Base-by-base conservation (phyloP, 1,284 basidiomycete species). In the Anthracocystis walkeri region DNA sequence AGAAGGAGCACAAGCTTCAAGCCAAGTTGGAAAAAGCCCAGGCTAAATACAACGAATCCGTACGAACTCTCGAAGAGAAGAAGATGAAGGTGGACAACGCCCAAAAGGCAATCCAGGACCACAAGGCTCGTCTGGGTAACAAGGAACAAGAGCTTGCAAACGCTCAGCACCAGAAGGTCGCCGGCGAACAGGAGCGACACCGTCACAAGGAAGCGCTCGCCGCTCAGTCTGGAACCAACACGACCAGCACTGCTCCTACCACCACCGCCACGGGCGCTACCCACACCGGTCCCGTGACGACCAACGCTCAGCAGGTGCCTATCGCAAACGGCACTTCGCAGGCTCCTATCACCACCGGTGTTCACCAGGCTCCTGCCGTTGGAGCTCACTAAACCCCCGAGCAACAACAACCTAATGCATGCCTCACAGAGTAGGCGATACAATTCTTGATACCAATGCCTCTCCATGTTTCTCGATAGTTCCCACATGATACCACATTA, bases 11-110 rank as follows among this genome's bases (percentile, higher is more conserved):
- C 68, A 72, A 76, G 45, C 27, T 70, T 10, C 58, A 61, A 7
- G 68, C 68, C 11, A 72, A 67, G 51, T 61, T 76, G 0, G 73
- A 76, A 18, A 76, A 76, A 49, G 58, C 61, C 4, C 64, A 66
- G 35, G 29, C 64, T 33, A 71, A 72, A 58, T 50, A 76, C 62
- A 76, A 72, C 45, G 65, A 54, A 11, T 31, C 74, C 6, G 62
- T 76, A 0, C 61, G 74, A 0, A 62, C 54, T 0, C 52, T 76
- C 5, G 74, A 76, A 21, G 74, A 76, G 58, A 71, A 68, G 65
- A 65, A 67, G 62, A 68, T 76, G 68, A 64, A 71, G 62, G 48
- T 76, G 2, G 68, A 72, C 20, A 65, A 49, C 29, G 31, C 58
- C 27, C 25, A 54, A 18, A 72, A 68, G 54, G 56, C 56, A 4